phyloP scores from a whole-genome alignment of 495 filamentous ascomycete genomes.

The Penicillium waksmanii region DNA sequence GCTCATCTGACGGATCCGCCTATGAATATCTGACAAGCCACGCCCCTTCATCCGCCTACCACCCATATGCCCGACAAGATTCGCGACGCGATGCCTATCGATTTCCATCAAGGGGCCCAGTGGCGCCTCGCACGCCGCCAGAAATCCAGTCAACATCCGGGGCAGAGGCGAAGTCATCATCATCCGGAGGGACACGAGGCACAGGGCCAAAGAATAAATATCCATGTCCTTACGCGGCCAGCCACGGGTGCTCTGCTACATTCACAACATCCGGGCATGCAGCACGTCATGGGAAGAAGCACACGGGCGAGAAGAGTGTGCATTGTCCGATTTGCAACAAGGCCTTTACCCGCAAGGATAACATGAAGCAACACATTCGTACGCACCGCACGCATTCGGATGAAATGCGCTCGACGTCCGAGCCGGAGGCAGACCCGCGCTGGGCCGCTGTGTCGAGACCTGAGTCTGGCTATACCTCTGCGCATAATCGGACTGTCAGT shows the following conservation, averaged over 20 bases:
- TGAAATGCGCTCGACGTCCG: slow-evolving; percentile 37
- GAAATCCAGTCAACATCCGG: slow-evolving; percentile 33
- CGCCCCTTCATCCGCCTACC: slow-evolving; percentile 24
- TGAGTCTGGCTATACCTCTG: slow-evolving; percentile 18
- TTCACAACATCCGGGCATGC: slow-evolving; percentile 97
- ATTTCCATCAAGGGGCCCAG: slow-evolving; percentile 25
- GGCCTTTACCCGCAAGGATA: slow-evolving; percentile 94
- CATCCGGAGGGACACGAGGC: slow-evolving; percentile 18
- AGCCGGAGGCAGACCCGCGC: slow-evolving; percentile 30
- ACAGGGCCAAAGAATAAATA: slow-evolving; percentile 55
- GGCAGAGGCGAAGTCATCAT: slow-evolving; percentile 29
- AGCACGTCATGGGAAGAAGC: slow-evolving; percentile 94
- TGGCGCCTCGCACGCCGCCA: slow-evolving; percentile 26
- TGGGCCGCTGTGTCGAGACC: slow-evolving; percentile 19
- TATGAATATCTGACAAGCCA: slow-evolving; percentile 44
- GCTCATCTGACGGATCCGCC: slow-evolving; percentile 44
- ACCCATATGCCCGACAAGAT: slow-evolving; percentile 34
- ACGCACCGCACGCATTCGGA: slow-evolving; percentile 66
- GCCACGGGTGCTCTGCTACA: slow-evolving; percentile 73
- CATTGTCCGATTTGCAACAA: slow-evolving; percentile 88
- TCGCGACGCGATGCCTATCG: slow-evolving; percentile 23
- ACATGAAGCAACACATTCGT: slow-evolving; percentile 96
- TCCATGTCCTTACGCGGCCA: slow-evolving; percentile 60
- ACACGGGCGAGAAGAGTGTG: slow-evolving; percentile 94
- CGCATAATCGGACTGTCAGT: slow-evolving; percentile 32